These are phyloP conservation scores for Conoideocrella luteorostrata DNA, from an alignment of 2,329 filamentous ascomycete species.

Conservation along the genomic window DNA sequence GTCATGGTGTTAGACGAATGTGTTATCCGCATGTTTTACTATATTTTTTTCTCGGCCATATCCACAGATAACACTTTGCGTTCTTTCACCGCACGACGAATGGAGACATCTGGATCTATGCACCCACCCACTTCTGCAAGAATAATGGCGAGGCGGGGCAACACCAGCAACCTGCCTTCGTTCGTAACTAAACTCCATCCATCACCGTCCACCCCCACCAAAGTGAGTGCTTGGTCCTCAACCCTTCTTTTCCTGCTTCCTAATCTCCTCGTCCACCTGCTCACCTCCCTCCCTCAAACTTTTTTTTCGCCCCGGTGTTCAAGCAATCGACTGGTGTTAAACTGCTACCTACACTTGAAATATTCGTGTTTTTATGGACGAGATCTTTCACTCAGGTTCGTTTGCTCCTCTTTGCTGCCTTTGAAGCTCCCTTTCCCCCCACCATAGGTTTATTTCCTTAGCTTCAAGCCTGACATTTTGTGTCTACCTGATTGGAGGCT, in stretches of 20 bases:
- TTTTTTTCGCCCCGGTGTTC: background rate
- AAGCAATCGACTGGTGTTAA: background rate
- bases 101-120: background rate
- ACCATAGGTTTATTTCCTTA: background rate
- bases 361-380: background rate
- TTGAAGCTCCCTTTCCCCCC: background rate
- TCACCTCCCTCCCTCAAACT: background rate
- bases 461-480: too few species aligned
- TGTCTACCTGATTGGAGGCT: too few species aligned
- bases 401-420: background rate
- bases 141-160: slow-evolving; percentile 2
- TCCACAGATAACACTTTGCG: slow-evolving; percentile 2
- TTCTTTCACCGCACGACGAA: background rate
- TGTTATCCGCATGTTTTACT: background rate
- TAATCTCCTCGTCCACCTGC: background rate
- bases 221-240: background rate
- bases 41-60: background rate
- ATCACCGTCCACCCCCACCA: background rate
- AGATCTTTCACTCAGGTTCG: background rate
- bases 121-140: background rate
- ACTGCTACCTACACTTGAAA: too few species aligned
- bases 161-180: too few species aligned
- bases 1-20: background rate
- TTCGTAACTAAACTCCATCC: background rate
- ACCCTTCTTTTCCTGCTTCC: background rate